phyloP scores from a whole-genome alignment of 108 stramenopile genomes.

The Cyclotella kingstonii region DNA sequence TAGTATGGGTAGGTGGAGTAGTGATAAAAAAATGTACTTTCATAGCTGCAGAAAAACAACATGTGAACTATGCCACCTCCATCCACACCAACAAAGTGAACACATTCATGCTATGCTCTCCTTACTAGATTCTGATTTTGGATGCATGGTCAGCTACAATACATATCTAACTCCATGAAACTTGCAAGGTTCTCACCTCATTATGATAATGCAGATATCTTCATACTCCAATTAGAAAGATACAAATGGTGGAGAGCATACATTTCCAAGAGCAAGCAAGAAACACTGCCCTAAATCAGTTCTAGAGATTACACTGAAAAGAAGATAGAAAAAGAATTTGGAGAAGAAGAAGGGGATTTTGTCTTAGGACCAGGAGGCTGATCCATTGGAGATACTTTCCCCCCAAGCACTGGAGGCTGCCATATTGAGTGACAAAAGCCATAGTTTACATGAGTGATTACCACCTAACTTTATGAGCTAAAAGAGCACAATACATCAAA shows the following conservation, averaged over 20 bases:
- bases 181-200: constrained; percentile 97
- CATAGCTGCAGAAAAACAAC: too few relatives aligned
- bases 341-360: constrained; percentile 67
- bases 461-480: constrained; percentile 88
- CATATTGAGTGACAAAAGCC: constrained; percentile 48
- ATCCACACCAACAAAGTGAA: constrained; percentile 91
- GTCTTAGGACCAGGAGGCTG: constrained; percentile 84
- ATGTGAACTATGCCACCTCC: constrained; percentile 89
- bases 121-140: constrained; percentile 86
- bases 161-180: constrained; percentile 91
- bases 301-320: constrained; percentile 75
- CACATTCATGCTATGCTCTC: constrained; percentile 78
- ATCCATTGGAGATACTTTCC: constrained; percentile 82
- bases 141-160: constrained; percentile 95
- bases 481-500: constrained; percentile 87
- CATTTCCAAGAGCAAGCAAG: constrained; percentile 50
- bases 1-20: too few relatives aligned
- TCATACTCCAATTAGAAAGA: constrained; percentile 91
- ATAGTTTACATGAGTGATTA: constrained; percentile 73
- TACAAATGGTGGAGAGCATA: constrained; percentile 93
- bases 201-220: constrained; percentile 98
- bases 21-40: too few relatives aligned
- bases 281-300: constrained; percentile 63
- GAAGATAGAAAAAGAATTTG: constrained; percentile 57
- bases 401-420: constrained; percentile 87